Evolutionary conservation across 441 rosid genomes (phyloP), one percentile per base, ranked within the genome.

Genomic region (Pelargonium citronellum): DNA sequence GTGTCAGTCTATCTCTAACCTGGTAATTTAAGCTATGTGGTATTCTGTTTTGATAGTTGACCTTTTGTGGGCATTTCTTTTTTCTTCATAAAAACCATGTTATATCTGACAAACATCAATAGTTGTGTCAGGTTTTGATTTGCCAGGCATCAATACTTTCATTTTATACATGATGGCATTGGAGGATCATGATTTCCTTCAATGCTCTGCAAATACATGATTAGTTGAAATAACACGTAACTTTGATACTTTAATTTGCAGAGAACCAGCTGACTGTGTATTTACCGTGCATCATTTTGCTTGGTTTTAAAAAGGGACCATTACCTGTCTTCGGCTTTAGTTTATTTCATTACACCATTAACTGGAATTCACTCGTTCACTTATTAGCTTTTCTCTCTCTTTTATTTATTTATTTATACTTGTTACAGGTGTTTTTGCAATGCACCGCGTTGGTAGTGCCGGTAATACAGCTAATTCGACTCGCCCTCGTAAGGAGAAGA

Each of bases 381-480:
- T 58, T 24, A 10, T 61, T 12, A 24, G 24, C 3, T 61, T 24
- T 4, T 61, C 2, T 11, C 30, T 27, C 30, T 27, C 30, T 27
- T 24, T 61, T 61, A n/a, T 11, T 41, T 6, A 5, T 3, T 61
- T 61, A 11, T 0, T 61, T 61, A 11, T 37, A 22, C 15, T 61
- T 24, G 64, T 61, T 11, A 10, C 11, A 61, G 64, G 64, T 61
- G 37, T 22, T 61, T 67, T 80, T 76, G 88, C 85, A 57, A 95
- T 95, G 99, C 99, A 95, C 89, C 97, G 99, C 2, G 98, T 95
- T 80, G 99, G 94, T 77, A 95, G 99, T 87, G 87, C 96, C 3
- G 98, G 99, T 76, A 95, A 95, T 84, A 89, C 87, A 30, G 68
- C 80, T 69, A 87, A 87, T 83, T 92, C 98, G 80, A 87, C 80